phyloP scores from a whole-genome alignment of 1,139 yeast species.

The Hemisphaericaspora xylofermentans region DNA sequence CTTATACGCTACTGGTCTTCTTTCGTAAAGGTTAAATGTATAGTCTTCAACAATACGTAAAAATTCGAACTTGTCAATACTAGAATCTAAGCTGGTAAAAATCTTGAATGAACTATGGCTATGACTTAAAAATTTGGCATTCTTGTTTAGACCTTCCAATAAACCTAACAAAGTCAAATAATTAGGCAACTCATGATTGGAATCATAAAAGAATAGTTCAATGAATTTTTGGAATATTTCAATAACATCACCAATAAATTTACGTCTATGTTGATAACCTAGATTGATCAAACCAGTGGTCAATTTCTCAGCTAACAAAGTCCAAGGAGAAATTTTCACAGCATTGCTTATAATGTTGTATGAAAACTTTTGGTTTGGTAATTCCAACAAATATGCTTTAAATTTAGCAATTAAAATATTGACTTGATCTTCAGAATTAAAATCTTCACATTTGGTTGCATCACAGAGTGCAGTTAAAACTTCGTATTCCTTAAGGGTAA shows the following conservation, averaged over 20 bases:
- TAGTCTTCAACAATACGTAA: conserved; percentile 39
- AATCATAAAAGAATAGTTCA: conserved; percentile 23
- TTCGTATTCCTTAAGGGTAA: conserved; percentile 63
- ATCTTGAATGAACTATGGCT: conserved; percentile 30
- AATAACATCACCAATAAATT: conserved; percentile 27
- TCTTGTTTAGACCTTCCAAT: conserved; percentile 40
- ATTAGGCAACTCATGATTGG: conserved; percentile 30
- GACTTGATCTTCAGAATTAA: conserved; percentile 48
- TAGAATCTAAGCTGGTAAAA: conserved; percentile 36
- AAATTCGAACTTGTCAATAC: conserved; percentile 42
- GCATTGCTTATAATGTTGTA: conserved; percentile 20
- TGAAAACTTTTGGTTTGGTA: conserved; percentile 50
- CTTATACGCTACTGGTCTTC: conserved; percentile 22
- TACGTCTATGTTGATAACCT: conserved; percentile 30
- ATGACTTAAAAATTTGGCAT: conserved; percentile 32
- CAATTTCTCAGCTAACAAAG: conserved; percentile 33
- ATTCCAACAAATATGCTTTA: conserved; percentile 56
- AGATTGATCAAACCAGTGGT: conserved; percentile 39
- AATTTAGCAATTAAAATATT: conserved; percentile 52
- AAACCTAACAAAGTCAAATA: conserved; percentile 49
- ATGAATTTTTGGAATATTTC: conserved; percentile 32
- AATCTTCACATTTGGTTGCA: conserved; percentile 41
- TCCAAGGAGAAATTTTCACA: conserved; percentile 39
- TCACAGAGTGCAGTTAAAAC: conserved; percentile 65
- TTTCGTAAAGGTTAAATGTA: conserved; percentile 26